Evolutionary conservation across 2,329 filamentous ascomycete genomes (phyloP), one percentile per base, ranked within the genome.

Genomic region (Gyromitra esculenta): DNA sequence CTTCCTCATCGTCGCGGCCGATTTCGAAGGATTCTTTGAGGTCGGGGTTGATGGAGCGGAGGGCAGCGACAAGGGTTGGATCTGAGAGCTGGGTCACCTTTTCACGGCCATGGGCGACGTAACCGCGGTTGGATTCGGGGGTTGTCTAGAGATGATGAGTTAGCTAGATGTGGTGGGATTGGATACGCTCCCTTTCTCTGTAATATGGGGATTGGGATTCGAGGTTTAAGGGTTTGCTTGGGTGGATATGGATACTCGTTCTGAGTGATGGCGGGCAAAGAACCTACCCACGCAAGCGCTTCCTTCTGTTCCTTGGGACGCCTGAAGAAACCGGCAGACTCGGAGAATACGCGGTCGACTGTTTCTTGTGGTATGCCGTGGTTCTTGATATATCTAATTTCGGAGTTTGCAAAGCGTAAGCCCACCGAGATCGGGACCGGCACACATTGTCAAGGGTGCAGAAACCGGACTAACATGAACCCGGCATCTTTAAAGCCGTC

Each of bases 401-500:
- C 4, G 31, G 15, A 25, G 13, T 52, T 35, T 5, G 6, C 21
- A n/a, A 64, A 56, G 25, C 15, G 15, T 72, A n/a, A 72, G 68
- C 7, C 1, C 35, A 9, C 9, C 39, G 9, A 15, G 18, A 43
- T 25, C 62, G 5, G 15, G 5, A 15, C 43, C 11, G 11, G 11
- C 21, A 15, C 15, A 25, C 11, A 35, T 35, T 25, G 18, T 8
- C 39, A 37, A 1, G 7, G 59, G 2, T 8, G 13, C 56, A 67
- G 50, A 45, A 69, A 75, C 4, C 8, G 25, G 79, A 75, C 72
- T 62, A 72, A 79, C 52, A 97, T 88, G 86, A 97, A 97, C 73
- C 94, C 94, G 1, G 94, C 92, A 0, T 88, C 91, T 81, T 94
- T 91, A 85, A 97, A 97, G 54, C 92, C 94, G 68, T 89, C 82